Percentiles rank a stretch among this genome's conserved stretches.
Conservation (phyloP, 352 stramenopile species). For the Phytophthora multivora region DNA sequence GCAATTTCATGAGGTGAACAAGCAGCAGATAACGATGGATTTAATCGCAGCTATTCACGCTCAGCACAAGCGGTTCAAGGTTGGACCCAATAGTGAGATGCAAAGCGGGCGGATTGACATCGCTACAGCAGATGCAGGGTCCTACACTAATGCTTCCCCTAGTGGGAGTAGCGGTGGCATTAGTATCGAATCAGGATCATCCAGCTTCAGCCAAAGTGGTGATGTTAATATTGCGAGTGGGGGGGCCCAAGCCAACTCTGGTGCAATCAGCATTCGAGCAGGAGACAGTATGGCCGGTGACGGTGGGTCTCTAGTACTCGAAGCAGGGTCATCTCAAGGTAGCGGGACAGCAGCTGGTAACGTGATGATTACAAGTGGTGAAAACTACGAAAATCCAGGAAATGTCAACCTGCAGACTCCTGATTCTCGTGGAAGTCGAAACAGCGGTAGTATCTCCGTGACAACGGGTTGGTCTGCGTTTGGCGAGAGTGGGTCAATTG, state of each 20-base stretch:
- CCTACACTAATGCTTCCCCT: slow-evolving; percentile 41
- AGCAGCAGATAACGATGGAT: slow-evolving; percentile 92
- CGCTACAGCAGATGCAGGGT: slow-evolving; percentile 46
- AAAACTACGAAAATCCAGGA: slow-evolving; percentile 27
- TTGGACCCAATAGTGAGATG: slow-evolving; percentile 50
- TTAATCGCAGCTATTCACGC: slow-evolving; percentile 90
- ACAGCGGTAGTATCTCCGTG: slow-evolving; percentile 35
- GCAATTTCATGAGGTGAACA: slow-evolving; percentile 95
- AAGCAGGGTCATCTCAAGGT: slow-evolving; percentile 44
- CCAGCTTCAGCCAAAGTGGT: slow-evolving; percentile 36
- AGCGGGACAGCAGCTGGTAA: slow-evolving; percentile 27
- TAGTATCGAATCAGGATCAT: slow-evolving; percentile 40
- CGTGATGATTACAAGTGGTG: slow-evolving; percentile 37
- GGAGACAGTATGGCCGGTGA: slow-evolving; percentile 36
- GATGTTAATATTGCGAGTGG: slow-evolving; percentile 41
- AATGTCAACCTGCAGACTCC: slow-evolving; percentile 29
- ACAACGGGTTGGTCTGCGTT: slow-evolving; percentile 33
- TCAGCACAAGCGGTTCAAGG: slow-evolving; percentile 69
- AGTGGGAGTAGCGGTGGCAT: slow-evolving; percentile 39
- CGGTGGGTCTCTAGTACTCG: slow-evolving; percentile 41
- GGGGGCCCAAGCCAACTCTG: slow-evolving; percentile 24
- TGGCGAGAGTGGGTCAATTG: slow-evolving; percentile 39
- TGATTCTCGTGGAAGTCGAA: slow-evolving; percentile 31
- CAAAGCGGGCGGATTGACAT: slow-evolving; percentile 55
- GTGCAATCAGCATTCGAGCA: slow-evolving; percentile 34